phyloP scores from a whole-genome alignment of 176 grass and related monocot species.

The Areca catechu region DNA sequence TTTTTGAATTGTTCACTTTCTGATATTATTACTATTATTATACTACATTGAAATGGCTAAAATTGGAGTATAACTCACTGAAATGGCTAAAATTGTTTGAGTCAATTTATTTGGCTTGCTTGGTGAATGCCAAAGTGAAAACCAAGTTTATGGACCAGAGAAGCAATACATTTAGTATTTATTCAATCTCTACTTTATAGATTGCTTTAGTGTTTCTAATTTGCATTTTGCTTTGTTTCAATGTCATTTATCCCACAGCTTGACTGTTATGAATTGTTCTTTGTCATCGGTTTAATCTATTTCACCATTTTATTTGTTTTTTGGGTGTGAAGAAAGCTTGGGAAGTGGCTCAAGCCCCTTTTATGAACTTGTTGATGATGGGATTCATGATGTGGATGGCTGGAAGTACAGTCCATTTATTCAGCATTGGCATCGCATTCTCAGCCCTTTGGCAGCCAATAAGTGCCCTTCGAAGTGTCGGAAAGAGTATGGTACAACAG shows the following conservation, averaged over 20 bases:
- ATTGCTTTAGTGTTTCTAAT: too few relatives aligned
- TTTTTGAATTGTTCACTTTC: too few relatives aligned
- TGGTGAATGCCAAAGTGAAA: too few relatives aligned
- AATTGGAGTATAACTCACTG: too few relatives aligned
- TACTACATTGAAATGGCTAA: too few relatives aligned
- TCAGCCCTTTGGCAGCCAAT: constrained; percentile 87
- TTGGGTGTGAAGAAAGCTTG: constrained; percentile 71
- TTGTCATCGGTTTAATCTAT: not conserved
- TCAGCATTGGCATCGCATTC: constrained; percentile 99
- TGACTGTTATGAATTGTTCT: not conserved
- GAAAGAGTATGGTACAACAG: constrained; percentile 47
- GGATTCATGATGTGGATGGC: constrained; percentile 99
- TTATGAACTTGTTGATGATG: constrained; percentile 99
- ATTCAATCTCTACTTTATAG: too few relatives aligned
- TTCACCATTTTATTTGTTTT: constrained; percentile 7
- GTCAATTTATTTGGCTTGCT: too few relatives aligned
- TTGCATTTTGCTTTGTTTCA: too few relatives aligned
- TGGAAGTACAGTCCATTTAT: constrained; percentile 83
- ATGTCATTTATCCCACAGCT: not conserved
- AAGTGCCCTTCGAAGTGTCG: constrained; percentile 57
- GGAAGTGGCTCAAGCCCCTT: constrained; percentile 90
- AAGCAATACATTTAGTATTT: too few relatives aligned
- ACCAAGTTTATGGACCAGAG: too few relatives aligned
- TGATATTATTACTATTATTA: too few relatives aligned
- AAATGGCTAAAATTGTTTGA: too few relatives aligned